Percentiles rank a stretch among this genome's conserved stretches.
phyloP scores from a whole-genome alignment of 495 filamentous ascomycete genomes.

The Articulospora tetracladia region DNA sequence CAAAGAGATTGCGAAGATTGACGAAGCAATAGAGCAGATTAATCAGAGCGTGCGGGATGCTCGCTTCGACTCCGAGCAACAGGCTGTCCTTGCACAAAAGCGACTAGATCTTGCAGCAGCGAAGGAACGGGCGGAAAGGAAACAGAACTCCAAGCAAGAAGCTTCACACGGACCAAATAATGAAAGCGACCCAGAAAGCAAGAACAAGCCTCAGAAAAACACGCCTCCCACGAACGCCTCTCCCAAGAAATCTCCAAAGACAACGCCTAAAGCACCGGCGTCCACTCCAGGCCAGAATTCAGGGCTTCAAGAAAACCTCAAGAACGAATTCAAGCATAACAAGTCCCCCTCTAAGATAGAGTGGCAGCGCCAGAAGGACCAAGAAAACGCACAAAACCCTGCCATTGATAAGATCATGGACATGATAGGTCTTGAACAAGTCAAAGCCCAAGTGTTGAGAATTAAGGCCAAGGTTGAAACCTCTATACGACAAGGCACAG shows the following conservation, averaged over 20 bases:
- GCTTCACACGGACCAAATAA: neutral
- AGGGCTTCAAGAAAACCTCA: neutral
- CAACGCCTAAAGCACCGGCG: neutral
- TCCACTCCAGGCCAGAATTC: neutral
- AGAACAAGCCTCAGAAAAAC: too few relatives aligned
- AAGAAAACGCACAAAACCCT: conserved; percentile 43
- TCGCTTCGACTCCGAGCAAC: conserved; percentile 38
- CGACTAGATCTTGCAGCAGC: conserved; percentile 16
- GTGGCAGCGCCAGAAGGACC: conserved; percentile 58
- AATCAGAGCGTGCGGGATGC: conserved; percentile 44
- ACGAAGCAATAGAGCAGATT: conserved; percentile 54
- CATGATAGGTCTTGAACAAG: conserved; percentile 69
- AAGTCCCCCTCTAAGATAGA: conserved; percentile 33
- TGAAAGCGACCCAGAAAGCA: too few relatives aligned
- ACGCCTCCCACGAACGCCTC: too few relatives aligned
- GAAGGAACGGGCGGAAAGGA: conserved; percentile 7
- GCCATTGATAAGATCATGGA: conserved; percentile 58
- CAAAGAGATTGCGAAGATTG: conserved; percentile 44
- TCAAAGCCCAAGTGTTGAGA: conserved; percentile 59
- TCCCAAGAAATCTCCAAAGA: neutral
- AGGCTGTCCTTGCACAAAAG: conserved; percentile 41
- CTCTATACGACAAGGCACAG: conserved; percentile 47
- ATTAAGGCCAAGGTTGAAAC: conserved; percentile 70
- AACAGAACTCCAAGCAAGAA: neutral
- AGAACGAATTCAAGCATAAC: conserved; percentile 3